Conservation (phyloP, 805 yeast genomes). For the Metschnikowia lachancei region DNA sequence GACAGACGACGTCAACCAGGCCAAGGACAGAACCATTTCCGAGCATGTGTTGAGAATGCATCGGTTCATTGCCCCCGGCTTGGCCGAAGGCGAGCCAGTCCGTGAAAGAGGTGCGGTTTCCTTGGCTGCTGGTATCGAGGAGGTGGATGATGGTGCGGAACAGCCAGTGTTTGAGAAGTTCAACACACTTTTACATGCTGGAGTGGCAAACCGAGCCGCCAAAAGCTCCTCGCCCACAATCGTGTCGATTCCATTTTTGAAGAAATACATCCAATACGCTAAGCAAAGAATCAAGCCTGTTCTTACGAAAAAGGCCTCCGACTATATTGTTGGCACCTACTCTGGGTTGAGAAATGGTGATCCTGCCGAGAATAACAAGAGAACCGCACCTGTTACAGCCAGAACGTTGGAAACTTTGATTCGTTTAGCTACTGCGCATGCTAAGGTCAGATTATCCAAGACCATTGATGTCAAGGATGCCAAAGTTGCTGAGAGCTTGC, state of each 20-base stretch:
- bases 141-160: constrained; percentile 45
- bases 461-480: constrained; percentile 78
- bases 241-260: constrained; percentile 77
- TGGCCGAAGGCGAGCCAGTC: constrained; percentile 89
- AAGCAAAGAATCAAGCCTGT: constrained; percentile 83
- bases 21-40: constrained; percentile 79
- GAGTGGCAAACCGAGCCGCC: constrained; percentile 42
- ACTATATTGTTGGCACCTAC: constrained; percentile 76
- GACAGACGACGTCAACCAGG: constrained; percentile 88
- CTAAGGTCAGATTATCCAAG: constrained; percentile 84
- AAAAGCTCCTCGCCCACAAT: constrained; percentile 30
- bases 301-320: constrained; percentile 72
- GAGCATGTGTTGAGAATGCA: constrained; percentile 96
- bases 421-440: constrained; percentile 94
- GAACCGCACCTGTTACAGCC: constrained; percentile 95
- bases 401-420: constrained; percentile 94
- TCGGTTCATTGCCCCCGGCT: constrained; percentile 82
- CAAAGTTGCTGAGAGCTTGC: constrained; percentile 74
- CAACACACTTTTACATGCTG: constrained; percentile 78
- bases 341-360: constrained; percentile 74
- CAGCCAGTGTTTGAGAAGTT: constrained; percentile 80
- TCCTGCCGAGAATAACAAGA: constrained; percentile 56
- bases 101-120: constrained; percentile 71
- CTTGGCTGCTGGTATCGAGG: constrained; percentile 76
- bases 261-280: constrained; percentile 91